Evolutionary conservation across 306 rosid species (phyloP).

Genomic region (Acmispon strigosus): DNA sequence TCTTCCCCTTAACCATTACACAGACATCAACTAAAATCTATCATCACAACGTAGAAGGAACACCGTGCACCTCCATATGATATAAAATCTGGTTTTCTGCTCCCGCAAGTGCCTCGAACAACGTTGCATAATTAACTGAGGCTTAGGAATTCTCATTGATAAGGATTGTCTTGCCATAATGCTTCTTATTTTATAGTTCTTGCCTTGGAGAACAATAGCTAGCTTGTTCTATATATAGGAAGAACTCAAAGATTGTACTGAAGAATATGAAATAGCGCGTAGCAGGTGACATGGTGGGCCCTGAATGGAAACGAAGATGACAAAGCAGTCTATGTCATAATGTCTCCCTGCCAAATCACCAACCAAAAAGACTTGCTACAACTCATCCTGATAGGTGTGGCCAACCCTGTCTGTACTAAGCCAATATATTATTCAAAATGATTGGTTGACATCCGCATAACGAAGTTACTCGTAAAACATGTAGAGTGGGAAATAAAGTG

Average conservation of each 20-base stretch:
- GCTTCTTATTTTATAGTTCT: not conserved
- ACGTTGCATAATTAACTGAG: slow-evolving; percentile 26
- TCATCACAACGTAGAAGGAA: slow-evolving; percentile 51
- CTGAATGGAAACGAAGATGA: slow-evolving; percentile 28
- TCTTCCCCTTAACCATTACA: not conserved
- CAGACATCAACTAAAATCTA: not conserved
- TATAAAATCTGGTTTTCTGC: slow-evolving; percentile 50
- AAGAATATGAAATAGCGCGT: slow-evolving; percentile 14
- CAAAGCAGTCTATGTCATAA: slow-evolving; percentile 36
- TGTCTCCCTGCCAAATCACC: slow-evolving; percentile 32
- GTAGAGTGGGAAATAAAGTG: no score
- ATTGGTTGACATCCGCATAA: no score
- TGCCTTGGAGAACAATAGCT: not conserved
- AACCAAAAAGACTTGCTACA: slow-evolving; percentile 22
- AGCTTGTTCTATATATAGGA: slow-evolving; percentile 1
- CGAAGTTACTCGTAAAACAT: no score
- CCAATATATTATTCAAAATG: not conserved
- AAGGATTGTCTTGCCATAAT: slow-evolving; percentile 30
- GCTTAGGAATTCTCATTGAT: slow-evolving; percentile 29
- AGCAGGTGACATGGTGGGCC: slow-evolving; percentile 33
- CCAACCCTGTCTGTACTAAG: slow-evolving; percentile 36
- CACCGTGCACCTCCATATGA: slow-evolving; percentile 63
- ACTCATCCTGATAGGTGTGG: slow-evolving; percentile 26
- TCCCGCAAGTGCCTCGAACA: slow-evolving; percentile 51
- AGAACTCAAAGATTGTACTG: not conserved